phyloP scores from a whole-genome alignment of 805 yeast species.

The Candida parachauliodes region DNA sequence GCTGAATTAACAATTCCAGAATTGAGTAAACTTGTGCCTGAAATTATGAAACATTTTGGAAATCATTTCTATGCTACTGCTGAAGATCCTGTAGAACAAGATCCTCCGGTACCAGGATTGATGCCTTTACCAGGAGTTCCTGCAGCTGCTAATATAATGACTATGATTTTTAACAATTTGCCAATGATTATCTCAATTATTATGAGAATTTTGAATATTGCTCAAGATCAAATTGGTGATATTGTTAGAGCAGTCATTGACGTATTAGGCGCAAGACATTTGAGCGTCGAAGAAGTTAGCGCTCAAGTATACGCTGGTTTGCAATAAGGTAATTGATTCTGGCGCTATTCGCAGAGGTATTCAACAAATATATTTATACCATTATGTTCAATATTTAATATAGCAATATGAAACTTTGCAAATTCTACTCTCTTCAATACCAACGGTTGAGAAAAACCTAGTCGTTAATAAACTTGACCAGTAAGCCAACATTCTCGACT shows the following conservation, averaged over 20 bases:
- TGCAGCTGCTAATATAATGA: neutral
- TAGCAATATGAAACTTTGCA: no score
- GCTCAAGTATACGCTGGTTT: conserved; percentile 2
- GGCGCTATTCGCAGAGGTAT: no score
- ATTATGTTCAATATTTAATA: no score
- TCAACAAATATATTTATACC: no score
- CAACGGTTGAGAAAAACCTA: no score
- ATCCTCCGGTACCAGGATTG: neutral
- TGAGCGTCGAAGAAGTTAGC: neutral
- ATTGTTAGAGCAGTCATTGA: conserved; percentile 6
- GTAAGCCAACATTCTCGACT: no score
- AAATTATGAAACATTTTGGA: neutral
- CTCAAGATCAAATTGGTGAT: conserved; percentile 5
- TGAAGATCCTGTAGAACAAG: neutral
- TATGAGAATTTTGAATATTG: conserved; percentile 4
- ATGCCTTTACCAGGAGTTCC: neutral
- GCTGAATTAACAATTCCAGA: conserved; percentile 1
- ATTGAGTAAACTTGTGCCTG: neutral
- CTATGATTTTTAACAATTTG: neutral
- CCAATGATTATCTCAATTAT: conserved; percentile 5
- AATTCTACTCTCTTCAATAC: no score
- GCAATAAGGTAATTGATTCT: neutral
- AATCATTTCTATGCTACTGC: no score
- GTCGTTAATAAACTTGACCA: no score
- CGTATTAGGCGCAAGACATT: conserved; percentile 1